phyloP scores from a whole-genome alignment of 805 yeast genomes.

The Nakazawaea siamensis region DNA sequence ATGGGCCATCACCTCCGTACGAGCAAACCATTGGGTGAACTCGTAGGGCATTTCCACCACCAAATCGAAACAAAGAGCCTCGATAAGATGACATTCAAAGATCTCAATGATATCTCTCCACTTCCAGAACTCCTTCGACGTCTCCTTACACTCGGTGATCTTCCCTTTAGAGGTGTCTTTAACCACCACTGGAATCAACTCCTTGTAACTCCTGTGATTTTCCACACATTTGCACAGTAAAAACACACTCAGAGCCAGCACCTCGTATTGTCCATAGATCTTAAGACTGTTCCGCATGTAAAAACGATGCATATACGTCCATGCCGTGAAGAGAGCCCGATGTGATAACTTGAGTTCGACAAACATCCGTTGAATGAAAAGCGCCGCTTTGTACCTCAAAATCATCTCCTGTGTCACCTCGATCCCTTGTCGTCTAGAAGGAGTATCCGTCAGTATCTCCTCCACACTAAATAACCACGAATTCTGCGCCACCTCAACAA shows the following conservation, averaged over 20 bases:
- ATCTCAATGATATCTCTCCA: conserved; percentile 40
- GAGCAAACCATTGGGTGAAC: conserved; percentile 4
- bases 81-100: conserved; percentile 37
- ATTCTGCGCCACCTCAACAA: conserved; percentile 17
- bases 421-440: conserved; percentile 28
- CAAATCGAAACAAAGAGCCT: conserved; percentile 40
- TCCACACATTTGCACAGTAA: conserved; percentile 49
- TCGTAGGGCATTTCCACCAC: conserved; percentile 31
- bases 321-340: conserved; percentile 38
- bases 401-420: conserved; percentile 28
- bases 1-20: background rate
- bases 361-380: conserved; percentile 36
- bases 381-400: conserved; percentile 38
- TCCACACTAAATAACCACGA: conserved; percentile 20
- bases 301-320: conserved; percentile 41
- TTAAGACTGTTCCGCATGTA: conserved; percentile 37
- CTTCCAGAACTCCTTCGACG: conserved; percentile 37
- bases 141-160: conserved; percentile 31
- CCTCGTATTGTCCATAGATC: conserved; percentile 38
- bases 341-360: conserved; percentile 35
- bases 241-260: conserved; percentile 42
- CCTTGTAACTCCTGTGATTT: conserved; percentile 36
- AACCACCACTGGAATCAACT: conserved; percentile 41
- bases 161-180: conserved; percentile 35
- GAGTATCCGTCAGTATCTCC: conserved; percentile 19